Base-by-base conservation (phyloP, 352 stramenopile species). In the Pythium phragmiticola region DNA sequence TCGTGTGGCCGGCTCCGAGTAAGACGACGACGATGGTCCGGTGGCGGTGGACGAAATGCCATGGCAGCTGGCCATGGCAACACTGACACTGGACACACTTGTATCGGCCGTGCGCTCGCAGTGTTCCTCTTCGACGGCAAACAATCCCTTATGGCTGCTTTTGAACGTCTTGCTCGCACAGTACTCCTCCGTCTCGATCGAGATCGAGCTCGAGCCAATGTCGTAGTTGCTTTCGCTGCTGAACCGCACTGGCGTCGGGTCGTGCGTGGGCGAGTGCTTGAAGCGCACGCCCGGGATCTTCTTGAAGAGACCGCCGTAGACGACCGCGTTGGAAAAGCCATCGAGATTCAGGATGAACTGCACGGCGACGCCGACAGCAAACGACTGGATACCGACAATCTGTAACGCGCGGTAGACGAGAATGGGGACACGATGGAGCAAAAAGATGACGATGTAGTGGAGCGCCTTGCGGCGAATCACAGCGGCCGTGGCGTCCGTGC, bases 391-490 rank as follows among this genome's bases (percentile, higher is more conserved):
- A 3, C 66, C 65, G 12, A 69, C 23, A 33, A 55, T 67, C 58
- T 87, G 77, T 30, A 88, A 66, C 13, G 83, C 77, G 23, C 83
- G 79, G 51, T 92, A 92, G 45, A 87, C 56, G 70, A 92, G 84
- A 69, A 90, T 89, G 14, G 83, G 83, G 8, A 74, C 77, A 28
- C 83, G 81, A 45, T 90, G 83, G 14, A 73, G 58, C 28, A 90
- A 69, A 57, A 90, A 92, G 12, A 90, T 73, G 45, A 89, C 65
- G 45, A 89, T 86, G 57, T 90, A 90, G 17, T 89, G 72, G 50
- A 89, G n/a, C 37, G 84, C 63, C 47, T 88, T 92, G 26, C 76
- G 75, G 0, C 81, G 80, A 53, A 92, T 92, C 49, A 92, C 63
- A 63, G 80, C 82, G 16, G 79, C 88, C 17, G 83, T 89, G 42